Base-by-base conservation (phyloP, 2,329 filamentous ascomycete species). In the Aspergillus chevalieri region DNA sequence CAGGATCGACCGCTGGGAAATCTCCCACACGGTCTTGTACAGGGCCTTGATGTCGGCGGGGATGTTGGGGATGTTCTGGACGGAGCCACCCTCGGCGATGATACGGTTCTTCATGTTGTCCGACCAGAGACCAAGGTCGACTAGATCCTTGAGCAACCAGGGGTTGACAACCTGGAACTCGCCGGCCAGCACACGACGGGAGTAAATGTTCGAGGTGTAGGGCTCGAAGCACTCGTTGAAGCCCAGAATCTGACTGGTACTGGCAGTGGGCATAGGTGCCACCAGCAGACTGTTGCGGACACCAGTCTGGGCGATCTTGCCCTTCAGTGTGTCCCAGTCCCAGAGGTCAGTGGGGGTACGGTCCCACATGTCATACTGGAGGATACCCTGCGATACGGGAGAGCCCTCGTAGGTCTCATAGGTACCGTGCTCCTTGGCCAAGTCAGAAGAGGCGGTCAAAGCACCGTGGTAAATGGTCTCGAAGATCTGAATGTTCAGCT, bases 101-200 rank as follows among this genome's bases (percentile, higher is more conserved):
- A 98, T 98, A 63, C 93, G 90, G 80, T 98, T 98, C 85, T 98
- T 98, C 93, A 98, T 98, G 77, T 90, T 89, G 74, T 98, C 92
- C 44, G 92, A 96, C 93, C 93, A 98, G 42, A 98, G 80, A 53
- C 93, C 93, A 77, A 96, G 88, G 67, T 98, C 93, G 60, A 98
- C 93, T 26, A 98, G 84, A 65, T 98, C 93, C 80, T 95, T 96
- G 53, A 98, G 83, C 55, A 98, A 76, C 93, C 93, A 98, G 47
- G 93, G 93, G 78, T 98, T 98, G 71, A 98, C 93, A 48, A 98
- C 89, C 76, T 98, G 93, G 84, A 98, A 98, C 73, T 98, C 93
- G 63, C 93, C 93, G 60, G 93, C 93, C 62, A 98, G 80, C 49
- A 98, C 93, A 80, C 93, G 92, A 57, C 93, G 92, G 62, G 92